Evolutionary conservation across 1,139 yeast species (phyloP).

Genomic region (Candida glucosophila): DNA sequence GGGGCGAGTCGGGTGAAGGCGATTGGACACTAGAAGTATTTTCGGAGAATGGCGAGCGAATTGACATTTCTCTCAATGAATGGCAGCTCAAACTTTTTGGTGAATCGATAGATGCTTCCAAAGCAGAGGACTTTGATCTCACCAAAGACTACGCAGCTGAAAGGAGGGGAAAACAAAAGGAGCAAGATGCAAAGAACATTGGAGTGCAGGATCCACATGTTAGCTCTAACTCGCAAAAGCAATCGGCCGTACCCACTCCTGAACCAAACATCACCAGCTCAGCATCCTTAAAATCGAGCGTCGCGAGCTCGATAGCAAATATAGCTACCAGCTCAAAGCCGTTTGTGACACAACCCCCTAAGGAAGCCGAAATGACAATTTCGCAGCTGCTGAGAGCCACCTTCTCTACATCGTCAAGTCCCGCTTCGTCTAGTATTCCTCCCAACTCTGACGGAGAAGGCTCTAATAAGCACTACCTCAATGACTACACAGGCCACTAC

Average conservation of each 20-base stretch:
- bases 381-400: no score
- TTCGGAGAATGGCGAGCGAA: constrained; percentile 11
- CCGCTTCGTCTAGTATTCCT: constrained; percentile 4
- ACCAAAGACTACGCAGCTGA: constrained; percentile 32
- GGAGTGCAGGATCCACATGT: constrained; percentile 2
- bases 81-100: constrained; percentile 87
- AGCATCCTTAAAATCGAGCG: constrained; percentile 7
- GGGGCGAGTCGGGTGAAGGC: constrained; percentile 87
- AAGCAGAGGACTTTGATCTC: constrained; percentile 42
- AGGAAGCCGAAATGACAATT: constrained; percentile 2
- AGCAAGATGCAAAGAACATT: constrained; percentile 5
- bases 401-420: constrained; percentile 3
- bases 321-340: constrained; percentile 7
- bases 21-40: constrained; percentile 70
- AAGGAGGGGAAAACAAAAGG: constrained; percentile 21
- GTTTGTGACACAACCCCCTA: constrained; percentile 3
- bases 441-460: constrained; percentile 16
- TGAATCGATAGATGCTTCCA: constrained; percentile 54
- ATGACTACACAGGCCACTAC: constrained; percentile 45
- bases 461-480: constrained; percentile 20
- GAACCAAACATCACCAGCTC: constrained; percentile 15
- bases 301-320: constrained; percentile 3
- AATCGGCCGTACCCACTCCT: constrained; percentile 1
- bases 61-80: constrained; percentile 42
- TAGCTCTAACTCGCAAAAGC: constrained; percentile 2